phyloP scores from a whole-genome alignment of 495 filamentous ascomycete species.

The Hypoxylon crocopeplum region DNA sequence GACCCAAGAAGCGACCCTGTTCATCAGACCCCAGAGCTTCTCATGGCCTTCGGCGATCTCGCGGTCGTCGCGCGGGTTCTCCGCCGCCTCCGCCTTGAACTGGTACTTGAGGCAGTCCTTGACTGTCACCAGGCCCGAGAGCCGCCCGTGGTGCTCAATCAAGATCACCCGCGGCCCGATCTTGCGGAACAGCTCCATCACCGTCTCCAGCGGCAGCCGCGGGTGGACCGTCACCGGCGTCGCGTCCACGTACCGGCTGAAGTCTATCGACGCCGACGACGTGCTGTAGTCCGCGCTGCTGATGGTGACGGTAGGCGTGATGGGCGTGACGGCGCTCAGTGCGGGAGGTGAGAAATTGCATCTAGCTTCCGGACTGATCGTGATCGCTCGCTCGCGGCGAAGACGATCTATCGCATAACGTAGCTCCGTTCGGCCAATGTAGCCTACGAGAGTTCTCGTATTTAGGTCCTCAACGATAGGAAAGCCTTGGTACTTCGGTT shows the following conservation, averaged over 20 bases:
- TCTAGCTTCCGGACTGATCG: slow-evolving; percentile 64
- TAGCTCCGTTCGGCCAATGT: slow-evolving; percentile 94
- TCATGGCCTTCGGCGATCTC: slow-evolving; percentile 63
- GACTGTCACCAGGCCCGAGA: slow-evolving; percentile 88
- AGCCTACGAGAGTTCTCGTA: slow-evolving; percentile 79
- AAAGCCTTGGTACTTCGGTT: slow-evolving; percentile 93
- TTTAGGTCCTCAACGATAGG: slow-evolving; percentile 82
- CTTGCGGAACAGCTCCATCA: slow-evolving; percentile 99
- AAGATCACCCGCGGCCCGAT: slow-evolving; percentile 94
- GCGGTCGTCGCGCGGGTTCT: slow-evolving; percentile 68
- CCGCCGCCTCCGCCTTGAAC: slow-evolving; percentile 92
- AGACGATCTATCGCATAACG: slow-evolving; percentile 90
- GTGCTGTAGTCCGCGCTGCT: slow-evolving; percentile 42
- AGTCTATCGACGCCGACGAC: slow-evolving; percentile 73
- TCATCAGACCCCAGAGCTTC: slow-evolving; percentile 71
- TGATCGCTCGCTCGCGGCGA: slow-evolving; percentile 73
- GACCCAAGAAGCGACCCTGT: slow-evolving; percentile 62
- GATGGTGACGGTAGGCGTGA: slow-evolving; percentile 69
- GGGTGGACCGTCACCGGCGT: slow-evolving; percentile 93
- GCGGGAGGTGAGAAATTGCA: slow-evolving; percentile 81
- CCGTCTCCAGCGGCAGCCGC: slow-evolving; percentile 89
- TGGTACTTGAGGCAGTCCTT: slow-evolving; percentile 98
- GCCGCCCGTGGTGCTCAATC: slow-evolving; percentile 84
- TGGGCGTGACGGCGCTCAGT: slow-evolving; percentile 54
- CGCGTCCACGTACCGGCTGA: slow-evolving; percentile 86